Evolutionary conservation across 169 alveolate species (phyloP).

Genomic region (Ichthyophthirius multifiliis): DNA sequence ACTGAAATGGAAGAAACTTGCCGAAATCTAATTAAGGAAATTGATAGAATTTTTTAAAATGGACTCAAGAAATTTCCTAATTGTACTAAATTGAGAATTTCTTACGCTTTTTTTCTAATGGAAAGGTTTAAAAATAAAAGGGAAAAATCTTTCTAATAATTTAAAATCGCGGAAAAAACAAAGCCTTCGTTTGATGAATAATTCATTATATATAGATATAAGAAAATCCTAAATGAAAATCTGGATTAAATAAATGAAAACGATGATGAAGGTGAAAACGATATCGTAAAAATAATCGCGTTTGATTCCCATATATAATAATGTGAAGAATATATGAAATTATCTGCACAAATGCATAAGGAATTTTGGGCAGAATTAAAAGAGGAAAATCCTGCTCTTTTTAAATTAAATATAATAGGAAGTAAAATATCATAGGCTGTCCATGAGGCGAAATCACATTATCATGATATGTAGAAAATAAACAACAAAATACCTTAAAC

Average conservation of each 20-base stretch:
- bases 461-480: not conserved
- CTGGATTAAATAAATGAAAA: not conserved
- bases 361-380: slow-evolving; percentile 37
- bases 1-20: not conserved
- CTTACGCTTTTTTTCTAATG: slow-evolving; percentile 27
- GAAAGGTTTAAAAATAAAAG: slow-evolving; percentile 28
- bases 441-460: not conserved
- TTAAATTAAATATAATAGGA: not conserved
- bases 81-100: slow-evolving; percentile 14
- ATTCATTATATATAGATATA: slow-evolving; percentile 29
- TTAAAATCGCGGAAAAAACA: not conserved
- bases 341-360: slow-evolving; percentile 17
- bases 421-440: not conserved
- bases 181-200: slow-evolving; percentile 37
- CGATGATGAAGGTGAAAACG: slow-evolving; percentile 11
- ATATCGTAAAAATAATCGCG: slow-evolving; percentile 14
- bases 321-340: slow-evolving; percentile 23
- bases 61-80: slow-evolving; percentile 36
- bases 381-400: slow-evolving; percentile 28
- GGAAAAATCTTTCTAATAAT: slow-evolving; percentile 10
- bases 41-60: slow-evolving; percentile 18
- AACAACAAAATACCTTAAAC: not conserved
- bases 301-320: slow-evolving; percentile 1
- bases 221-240: not conserved
- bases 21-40: slow-evolving; percentile 16